phyloP scores from a whole-genome alignment of 2,329 filamentous ascomycete genomes.

The Ceratocystis diversiconidia region DNA sequence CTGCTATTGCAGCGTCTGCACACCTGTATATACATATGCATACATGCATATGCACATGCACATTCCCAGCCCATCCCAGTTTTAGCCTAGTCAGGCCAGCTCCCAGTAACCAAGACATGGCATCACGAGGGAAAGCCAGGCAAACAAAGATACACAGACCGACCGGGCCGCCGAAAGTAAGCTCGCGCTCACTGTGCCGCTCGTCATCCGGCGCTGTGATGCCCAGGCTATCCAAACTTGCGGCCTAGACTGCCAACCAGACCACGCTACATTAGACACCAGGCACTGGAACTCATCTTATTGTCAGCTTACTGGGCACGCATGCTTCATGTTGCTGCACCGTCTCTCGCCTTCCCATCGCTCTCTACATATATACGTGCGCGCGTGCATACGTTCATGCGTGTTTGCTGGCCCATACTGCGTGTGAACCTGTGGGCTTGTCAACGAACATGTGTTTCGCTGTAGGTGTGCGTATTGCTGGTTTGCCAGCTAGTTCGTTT shows the following conservation, averaged over 20 bases:
- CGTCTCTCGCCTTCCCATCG: not conserved
- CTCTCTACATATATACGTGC: not conserved
- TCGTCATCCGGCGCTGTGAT: no score
- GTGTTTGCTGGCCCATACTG: constrained; percentile 1
- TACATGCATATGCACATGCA: constrained; percentile 1
- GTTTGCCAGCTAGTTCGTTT: constrained; percentile 1
- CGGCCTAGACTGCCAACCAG: not conserved
- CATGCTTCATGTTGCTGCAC: not conserved
- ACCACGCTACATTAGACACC: not conserved
- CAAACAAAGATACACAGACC: not conserved
- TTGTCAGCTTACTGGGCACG: not conserved
- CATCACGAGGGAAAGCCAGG: not conserved
- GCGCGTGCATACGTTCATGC: not conserved
- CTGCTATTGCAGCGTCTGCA: not conserved
- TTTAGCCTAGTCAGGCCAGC: constrained; percentile 1
- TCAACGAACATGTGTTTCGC: not conserved
- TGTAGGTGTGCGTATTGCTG: not conserved
- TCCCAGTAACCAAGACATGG: not conserved
- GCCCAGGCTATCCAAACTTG: no score
- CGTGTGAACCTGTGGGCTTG: not conserved
- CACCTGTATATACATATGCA: constrained; percentile 6
- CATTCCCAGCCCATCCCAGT: not conserved
- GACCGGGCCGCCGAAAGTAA: no score
- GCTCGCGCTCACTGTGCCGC: no score
- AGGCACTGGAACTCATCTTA: not conserved